Base-by-base conservation (phyloP, 2,329 filamentous ascomycete genomes). In the Claviceps quebecensis region DNA sequence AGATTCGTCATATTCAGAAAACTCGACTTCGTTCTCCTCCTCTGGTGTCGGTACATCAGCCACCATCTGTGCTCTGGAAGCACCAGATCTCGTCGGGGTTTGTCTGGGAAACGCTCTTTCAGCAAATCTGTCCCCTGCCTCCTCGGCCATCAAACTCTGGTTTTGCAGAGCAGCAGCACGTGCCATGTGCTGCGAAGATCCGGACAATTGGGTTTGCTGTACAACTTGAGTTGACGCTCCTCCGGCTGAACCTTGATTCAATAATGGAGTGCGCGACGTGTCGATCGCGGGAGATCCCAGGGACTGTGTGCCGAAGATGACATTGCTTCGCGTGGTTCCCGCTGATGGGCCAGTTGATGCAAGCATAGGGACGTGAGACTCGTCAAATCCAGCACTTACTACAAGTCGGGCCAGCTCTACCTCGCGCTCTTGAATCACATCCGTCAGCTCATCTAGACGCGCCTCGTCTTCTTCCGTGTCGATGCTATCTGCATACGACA, bases 381-480 rank as follows among this genome's bases (percentile, higher is more conserved):
- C 67, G 13, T 74, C 68, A 47, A 80, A 67, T 2, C 70, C 73
- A 7, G 70, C 70, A n/a, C 66, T 65, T 2, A 67, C 54, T 0
- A 80, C 64, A 16, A 64, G 63, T 44, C 61, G 60, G 26, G 71
- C 63, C 19, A 80, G 62, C 1, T 57, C 57, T 22, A 65, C 60
- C 55, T 77, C 75, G 54, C 69, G 69, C 39, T 64, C 59, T 52
- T 71, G 68, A 14, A 79, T 63, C 49, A 69, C 60, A 47, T 67
- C 67, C 11, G 69, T 69, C 39, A 80, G 59, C 38, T 72, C 66
- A 53, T 78, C 75, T 8, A 80, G 63, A 41, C 66, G 69, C 37
- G 61, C 59, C 57, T 80, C 76, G 22, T 77, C 73, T 9, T 73
- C 71, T 2, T 74, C 70, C 1, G 73, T 79, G 47, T 79, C 72